Percentiles rank a stretch among this genome's conserved stretches.
Evolutionary conservation across 179 eudicot genomes (phyloP).

Genomic region (Amaranthus tricolor): DNA sequence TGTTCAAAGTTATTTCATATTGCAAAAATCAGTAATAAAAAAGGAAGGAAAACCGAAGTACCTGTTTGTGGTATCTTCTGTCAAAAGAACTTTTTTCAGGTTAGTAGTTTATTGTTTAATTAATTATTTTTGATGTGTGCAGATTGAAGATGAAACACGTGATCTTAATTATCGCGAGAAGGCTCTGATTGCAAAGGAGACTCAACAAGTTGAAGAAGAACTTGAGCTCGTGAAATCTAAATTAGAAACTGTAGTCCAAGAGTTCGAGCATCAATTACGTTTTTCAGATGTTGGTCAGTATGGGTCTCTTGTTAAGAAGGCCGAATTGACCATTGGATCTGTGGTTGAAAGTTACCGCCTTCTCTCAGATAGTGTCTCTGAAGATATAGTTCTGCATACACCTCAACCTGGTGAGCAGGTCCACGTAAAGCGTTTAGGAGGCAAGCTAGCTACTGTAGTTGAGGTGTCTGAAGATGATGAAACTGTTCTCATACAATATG

Average conservation of each 20-base stretch:
- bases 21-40: background rate
- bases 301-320: constrained; percentile 56
- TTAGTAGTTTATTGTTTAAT: background rate
- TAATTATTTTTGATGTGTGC: constrained; percentile 21
- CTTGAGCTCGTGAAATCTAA: constrained; percentile 47
- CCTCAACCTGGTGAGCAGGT: constrained; percentile 76
- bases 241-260: constrained; percentile 50
- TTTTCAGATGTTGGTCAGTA: constrained; percentile 36
- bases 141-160: constrained; percentile 65
- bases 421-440: constrained; percentile 63
- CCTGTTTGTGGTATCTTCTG: background rate
- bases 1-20: background rate
- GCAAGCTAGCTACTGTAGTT: constrained; percentile 69
- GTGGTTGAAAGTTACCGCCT: constrained; percentile 56
- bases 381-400: constrained; percentile 40
- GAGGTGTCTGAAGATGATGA: constrained; percentile 72
- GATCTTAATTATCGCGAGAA: constrained; percentile 81
- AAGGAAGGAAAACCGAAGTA: background rate
- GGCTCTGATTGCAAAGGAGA: constrained; percentile 63
- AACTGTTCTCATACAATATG: constrained; percentile 68
- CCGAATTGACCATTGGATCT: constrained; percentile 68
- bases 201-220: constrained; percentile 51
- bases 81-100: background rate
- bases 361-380: constrained; percentile 23
- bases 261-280: constrained; percentile 59